Percentiles rank a stretch among this genome's conserved stretches.
These are phyloP conservation scores for Claviceps monticola DNA, from an alignment of 2,329 filamentous ascomycete genomes.

Conservation along the genomic window DNA sequence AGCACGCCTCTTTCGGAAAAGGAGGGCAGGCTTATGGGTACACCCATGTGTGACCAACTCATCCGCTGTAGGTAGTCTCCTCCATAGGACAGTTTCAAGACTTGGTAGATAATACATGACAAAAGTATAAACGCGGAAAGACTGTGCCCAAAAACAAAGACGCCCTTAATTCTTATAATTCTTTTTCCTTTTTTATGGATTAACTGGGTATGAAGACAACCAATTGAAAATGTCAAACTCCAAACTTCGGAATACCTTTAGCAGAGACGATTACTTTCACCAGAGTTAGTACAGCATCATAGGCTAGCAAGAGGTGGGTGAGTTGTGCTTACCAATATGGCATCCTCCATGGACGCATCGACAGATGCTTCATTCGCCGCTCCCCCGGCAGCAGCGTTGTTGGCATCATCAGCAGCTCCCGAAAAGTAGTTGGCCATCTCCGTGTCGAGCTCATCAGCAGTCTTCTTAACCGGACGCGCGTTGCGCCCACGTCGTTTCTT, in stretches of 20 bases:
- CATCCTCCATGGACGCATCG: slow-evolving; percentile 53
- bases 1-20: neutral
- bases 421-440: slow-evolving; percentile 96
- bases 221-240: neutral
- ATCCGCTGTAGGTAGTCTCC: slow-evolving; percentile 1
- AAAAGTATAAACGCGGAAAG: neutral
- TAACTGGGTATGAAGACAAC: slow-evolving; percentile 4
- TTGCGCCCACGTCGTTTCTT: slow-evolving; percentile 45
- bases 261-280: neutral
- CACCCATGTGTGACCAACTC: neutral
- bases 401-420: slow-evolving; percentile 29
- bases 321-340: slow-evolving; percentile 33
- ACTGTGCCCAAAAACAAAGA: neutral
- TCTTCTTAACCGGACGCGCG: slow-evolving; percentile 67
- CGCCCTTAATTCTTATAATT: neutral
- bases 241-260: neutral
- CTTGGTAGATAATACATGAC: neutral
- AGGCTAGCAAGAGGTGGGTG: neutral
- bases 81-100: neutral
- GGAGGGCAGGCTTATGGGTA: no score
- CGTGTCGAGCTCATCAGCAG: slow-evolving; percentile 84
- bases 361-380: slow-evolving; percentile 29
- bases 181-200: neutral
- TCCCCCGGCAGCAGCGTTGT: slow-evolving; percentile 30
- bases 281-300: neutral